Evolutionary conservation across 805 yeast genomes (phyloP).

Genomic region (Candida quercuum): DNA sequence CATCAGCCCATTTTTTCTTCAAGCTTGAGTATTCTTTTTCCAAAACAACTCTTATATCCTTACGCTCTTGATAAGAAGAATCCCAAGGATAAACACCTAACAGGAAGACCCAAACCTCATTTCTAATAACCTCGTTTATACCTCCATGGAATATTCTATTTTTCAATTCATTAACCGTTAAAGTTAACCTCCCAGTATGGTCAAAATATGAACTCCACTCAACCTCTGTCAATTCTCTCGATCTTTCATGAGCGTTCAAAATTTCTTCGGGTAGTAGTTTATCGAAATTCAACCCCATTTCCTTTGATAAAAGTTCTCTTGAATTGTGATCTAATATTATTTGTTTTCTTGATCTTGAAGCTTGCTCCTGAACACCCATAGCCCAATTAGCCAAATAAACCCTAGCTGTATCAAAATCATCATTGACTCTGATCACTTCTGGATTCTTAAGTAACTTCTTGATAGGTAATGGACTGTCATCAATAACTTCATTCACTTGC

Average conservation of each 20-base stretch:
- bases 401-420: conserved; percentile 90
- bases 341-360: conserved; percentile 50
- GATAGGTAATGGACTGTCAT: conserved; percentile 49
- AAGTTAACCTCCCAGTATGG: conserved; percentile 57
- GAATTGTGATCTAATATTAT: conserved; percentile 57
- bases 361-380: conserved; percentile 85
- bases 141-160: conserved; percentile 91
- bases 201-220: conserved; percentile 91
- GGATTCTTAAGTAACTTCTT: conserved; percentile 64
- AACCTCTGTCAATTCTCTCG: conserved; percentile 56
- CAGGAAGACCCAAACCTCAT: conserved; percentile 81
- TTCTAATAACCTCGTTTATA: conserved; percentile 49
- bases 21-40: conserved; percentile 56
- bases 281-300: conserved; percentile 54
- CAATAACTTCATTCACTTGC: conserved; percentile 56
- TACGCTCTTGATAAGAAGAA: conserved; percentile 64
- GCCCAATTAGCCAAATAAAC: conserved; percentile 97
- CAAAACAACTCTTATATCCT: conserved; percentile 49
- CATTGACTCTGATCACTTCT: conserved; percentile 74
- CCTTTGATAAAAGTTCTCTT: conserved; percentile 47
- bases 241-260: conserved; percentile 50
- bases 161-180: conserved; percentile 76
- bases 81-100: conserved; percentile 89
- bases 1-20: conserved; percentile 69
- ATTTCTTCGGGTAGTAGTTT: conserved; percentile 55